Evolutionary conservation across 208 protist species (phyloP).

Genomic region (Acanthamoeba lenticulata): DNA sequence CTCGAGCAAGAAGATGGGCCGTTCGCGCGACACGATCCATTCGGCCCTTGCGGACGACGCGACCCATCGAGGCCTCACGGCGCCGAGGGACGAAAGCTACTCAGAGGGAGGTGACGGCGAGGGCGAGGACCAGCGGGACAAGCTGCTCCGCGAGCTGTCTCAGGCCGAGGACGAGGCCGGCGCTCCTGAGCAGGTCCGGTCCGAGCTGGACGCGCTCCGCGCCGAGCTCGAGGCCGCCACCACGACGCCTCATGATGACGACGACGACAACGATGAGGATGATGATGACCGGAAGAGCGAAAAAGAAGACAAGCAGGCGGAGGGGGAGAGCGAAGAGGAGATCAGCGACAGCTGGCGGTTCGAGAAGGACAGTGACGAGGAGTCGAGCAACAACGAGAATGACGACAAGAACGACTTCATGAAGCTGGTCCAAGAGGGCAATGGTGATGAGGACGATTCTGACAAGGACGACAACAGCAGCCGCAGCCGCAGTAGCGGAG

Average conservation of each 20-base stretch:
- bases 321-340: background rate
- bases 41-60: background rate
- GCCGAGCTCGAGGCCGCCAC: background rate
- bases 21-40: background rate
- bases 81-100: background rate
- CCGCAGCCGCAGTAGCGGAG: background rate
- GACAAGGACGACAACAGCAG: background rate
- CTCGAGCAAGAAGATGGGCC: constrained; percentile 29
- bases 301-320: background rate
- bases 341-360: background rate
- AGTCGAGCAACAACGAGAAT: background rate
- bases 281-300: no score
- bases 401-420: background rate
- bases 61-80: background rate
- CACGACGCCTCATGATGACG: no score
- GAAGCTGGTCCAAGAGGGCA: background rate
- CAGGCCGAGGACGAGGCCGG: background rate
- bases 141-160: background rate
- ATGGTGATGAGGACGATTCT: background rate
- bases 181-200: background rate
- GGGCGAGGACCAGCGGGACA: background rate
- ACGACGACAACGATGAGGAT: no score
- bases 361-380: background rate
- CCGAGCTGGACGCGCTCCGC: background rate
- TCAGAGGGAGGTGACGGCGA: background rate